These are phyloP conservation scores for Hortiboletus flavorubellus DNA, from an alignment of 768 basidiomycete genomes.

Conservation along the genomic window DNA sequence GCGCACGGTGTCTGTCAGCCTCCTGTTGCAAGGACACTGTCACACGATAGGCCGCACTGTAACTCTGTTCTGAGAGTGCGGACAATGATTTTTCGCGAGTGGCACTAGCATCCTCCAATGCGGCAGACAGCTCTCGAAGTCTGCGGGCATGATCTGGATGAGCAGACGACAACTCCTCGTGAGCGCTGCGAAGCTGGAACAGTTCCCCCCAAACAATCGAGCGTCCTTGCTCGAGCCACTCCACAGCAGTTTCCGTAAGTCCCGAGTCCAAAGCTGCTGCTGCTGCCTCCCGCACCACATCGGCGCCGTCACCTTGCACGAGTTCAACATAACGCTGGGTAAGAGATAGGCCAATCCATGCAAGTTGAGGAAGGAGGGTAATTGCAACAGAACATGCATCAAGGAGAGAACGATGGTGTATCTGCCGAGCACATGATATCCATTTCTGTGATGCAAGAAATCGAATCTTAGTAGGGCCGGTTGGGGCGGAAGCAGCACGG, in stretches of 20 bases:
- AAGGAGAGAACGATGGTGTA: no score
- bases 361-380: no score
- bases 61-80: background rate
- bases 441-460: no score
- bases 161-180: constrained; percentile 1
- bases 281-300: background rate
- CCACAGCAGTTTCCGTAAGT: background rate
- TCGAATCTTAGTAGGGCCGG: no score
- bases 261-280: background rate
- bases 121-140: background rate
- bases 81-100: background rate
- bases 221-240: constrained; percentile 13
- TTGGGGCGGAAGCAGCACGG: no score
- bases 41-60: background rate
- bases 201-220: constrained; percentile 2
- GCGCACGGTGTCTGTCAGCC: background rate
- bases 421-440: no score
- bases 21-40: background rate
- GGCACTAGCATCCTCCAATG: background rate
- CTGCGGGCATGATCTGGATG: background rate
- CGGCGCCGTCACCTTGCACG: background rate
- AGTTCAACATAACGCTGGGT: no score
- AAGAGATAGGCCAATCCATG: no score
- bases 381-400: no score
- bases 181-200: background rate